Base-by-base conservation (phyloP, 164 flowering plant genomes). In the Berberis thunbergii region DNA sequence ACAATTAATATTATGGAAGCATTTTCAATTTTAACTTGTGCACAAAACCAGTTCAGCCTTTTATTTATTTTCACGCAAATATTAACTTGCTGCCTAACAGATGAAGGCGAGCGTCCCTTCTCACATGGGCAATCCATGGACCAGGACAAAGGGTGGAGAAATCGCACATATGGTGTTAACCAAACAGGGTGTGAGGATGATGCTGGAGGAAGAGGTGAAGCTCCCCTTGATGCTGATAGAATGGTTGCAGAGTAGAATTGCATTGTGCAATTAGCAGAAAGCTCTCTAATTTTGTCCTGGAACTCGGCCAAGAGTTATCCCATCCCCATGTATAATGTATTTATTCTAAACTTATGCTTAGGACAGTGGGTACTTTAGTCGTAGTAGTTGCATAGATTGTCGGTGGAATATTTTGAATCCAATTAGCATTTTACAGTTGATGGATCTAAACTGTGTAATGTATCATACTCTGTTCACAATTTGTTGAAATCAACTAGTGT, bases 41-140 rank as follows among this genome's bases (percentile, higher is more conserved):
- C 0, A 26, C 26, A 26, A 26, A 26, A 26, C 26, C 26, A 26
- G 26, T 26, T 26, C 26, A 26, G 26, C 26, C 26, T 26, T 26
- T 26, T 26, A 26, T 26, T 26, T 26, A 26, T 26, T 26, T 26
- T 26, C 26, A 26, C 26, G 26, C 26, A 26, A 26, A 57, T 50
- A 9, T 63, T 38, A n/a, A 54, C n/a, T 13, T 56, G 11, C 54
- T 66, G 52, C 2, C 57, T 63, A 57, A 46, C 78, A 83, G 84
- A 75, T 57, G 80, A 72, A 9, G 60, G 63, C 9, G 78, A 72
- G 66, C 86, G 63, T 41, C 72, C 56, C 46, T 58, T 65, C 56
- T 58, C 68, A 11, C 71, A 71, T 57, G 79, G 72, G 58, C 81
- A 73, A 62, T 58, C 72, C 4, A 48, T 68, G 69, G 72, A 70